Base-by-base conservation (phyloP, 192 early-diverging fungal genomes). In the Coemansia sp. region DNA sequence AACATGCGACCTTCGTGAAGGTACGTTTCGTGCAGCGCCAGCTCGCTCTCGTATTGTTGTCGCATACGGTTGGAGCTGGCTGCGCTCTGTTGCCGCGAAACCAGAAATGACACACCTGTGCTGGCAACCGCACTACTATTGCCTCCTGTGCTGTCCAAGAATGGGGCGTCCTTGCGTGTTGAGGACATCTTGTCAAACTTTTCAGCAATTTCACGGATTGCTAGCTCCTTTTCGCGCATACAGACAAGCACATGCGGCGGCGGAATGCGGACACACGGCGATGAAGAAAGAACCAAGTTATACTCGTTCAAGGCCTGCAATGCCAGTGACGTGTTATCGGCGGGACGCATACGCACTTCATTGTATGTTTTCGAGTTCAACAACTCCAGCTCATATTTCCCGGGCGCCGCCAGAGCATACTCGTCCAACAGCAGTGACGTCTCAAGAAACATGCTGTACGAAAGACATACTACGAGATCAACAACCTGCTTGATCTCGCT, bases 401-500 rank as follows among this genome's bases (percentile, higher is more conserved):
- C 78, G 0, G 78, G 68, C 20, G 76, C 79, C 7, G 72, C 82
- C 74, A 88, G 71, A 30, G 87, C 92, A 75, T 86, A 94, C 75
- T 94, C 85, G 66, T 96, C 90, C 19, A 78, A 75, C 39, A 95
- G 76, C 6, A 98, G 71, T 22, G 86, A 86, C 3, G 89, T 88
- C 72, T 98, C 97, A 23, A 97, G 84, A 63, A 90, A 86, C 29
- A 96, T 85, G 68, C 92, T 96, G 72, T 96, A 93, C 0, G 92
- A 88, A 8, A 94, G 89, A 71, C 91, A 91, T 7, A 92, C 88
- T 76, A 95, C 89, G 19, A 99, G 75, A 29, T 90, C 85, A 14
- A 93, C 84, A 3, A 98, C 85, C 54, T 87, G 86, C 67, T 99
- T 99, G 58, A 97, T 86, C 20, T 86, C 81, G 36, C 72, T 80